These are phyloP conservation scores for Paragyromitra xinjiangensis DNA, from an alignment of 495 filamentous ascomycete genomes.

Conservation along the genomic window DNA sequence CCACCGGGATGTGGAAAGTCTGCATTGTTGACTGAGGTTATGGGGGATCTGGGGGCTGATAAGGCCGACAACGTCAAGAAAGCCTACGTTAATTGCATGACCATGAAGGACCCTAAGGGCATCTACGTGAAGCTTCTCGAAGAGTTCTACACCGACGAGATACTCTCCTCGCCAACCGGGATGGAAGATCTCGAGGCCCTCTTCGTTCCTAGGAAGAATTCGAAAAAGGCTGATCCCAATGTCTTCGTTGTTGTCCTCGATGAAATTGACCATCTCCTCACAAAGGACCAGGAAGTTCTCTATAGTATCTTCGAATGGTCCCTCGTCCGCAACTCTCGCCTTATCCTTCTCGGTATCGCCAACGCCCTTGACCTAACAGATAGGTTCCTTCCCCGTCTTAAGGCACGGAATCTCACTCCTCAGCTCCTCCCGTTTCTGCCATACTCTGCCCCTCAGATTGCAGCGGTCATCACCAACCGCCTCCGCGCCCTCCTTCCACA, in stretches of 20 bases:
- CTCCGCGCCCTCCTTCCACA: slow-evolving; percentile 72
- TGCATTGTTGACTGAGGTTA: slow-evolving; percentile 84
- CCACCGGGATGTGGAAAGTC: slow-evolving; percentile 97
- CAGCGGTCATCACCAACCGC: slow-evolving; percentile 81
- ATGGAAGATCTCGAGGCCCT: slow-evolving; percentile 97
- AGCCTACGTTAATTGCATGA: slow-evolving; percentile 94
- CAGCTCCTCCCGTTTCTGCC: slow-evolving; percentile 90
- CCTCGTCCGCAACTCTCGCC: slow-evolving; percentile 74
- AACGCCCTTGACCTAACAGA: slow-evolving; percentile 97
- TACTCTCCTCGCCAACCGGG: slow-evolving; percentile 84
- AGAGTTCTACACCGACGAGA: slow-evolving; percentile 67
- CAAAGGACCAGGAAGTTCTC: slow-evolving; percentile 81
- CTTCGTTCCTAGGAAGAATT: slow-evolving; percentile 88
- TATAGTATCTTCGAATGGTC: slow-evolving; percentile 96
- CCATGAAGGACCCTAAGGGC: slow-evolving; percentile 82
- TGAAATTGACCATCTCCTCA: slow-evolving; percentile 93
- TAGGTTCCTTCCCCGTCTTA: slow-evolving; percentile 91
- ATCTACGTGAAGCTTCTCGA: slow-evolving; percentile 78
- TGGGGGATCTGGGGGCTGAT: slow-evolving; percentile 65
- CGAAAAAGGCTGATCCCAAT: slow-evolving; percentile 85
- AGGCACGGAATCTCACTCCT: slow-evolving; percentile 88
- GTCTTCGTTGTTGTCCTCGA: slow-evolving; percentile 85
- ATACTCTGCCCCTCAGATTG: slow-evolving; percentile 89
- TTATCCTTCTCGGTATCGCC: slow-evolving; percentile 90
- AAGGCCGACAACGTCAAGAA: slow-evolving; percentile 65